A percentile compares a stretch with the other conserved stretches of the same genome.
Evolutionary conservation across 257 asterid species (phyloP).

Genomic region (Capsicum baccatum): DNA sequence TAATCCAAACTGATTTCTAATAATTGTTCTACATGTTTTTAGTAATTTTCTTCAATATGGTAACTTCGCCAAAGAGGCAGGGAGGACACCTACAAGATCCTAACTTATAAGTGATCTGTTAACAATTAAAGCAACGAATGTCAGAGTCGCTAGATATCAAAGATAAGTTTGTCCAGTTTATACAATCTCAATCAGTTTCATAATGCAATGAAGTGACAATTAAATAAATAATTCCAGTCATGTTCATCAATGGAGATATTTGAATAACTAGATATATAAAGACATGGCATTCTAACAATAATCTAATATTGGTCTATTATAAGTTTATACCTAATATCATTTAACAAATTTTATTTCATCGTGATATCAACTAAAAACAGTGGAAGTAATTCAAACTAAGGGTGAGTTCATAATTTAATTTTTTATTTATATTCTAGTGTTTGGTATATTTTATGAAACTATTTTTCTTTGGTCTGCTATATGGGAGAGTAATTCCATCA

Average conservation of each 20-base stretch:
- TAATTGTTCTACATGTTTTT: background rate
- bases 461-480: too few species aligned
- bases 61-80: slow-evolving; percentile 63
- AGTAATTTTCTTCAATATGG: slow-evolving; percentile 48
- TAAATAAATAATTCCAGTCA: background rate
- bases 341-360: background rate
- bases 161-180: background rate
- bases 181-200: background rate
- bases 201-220: background rate
- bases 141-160: background rate
- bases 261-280: background rate
- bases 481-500: too few species aligned
- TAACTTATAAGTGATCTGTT: slow-evolving; percentile 56
- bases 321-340: background rate
- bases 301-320: background rate
- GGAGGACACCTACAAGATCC: slow-evolving; percentile 67
- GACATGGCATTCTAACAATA: slow-evolving; percentile 1
- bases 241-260: background rate
- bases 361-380: background rate
- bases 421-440: background rate
- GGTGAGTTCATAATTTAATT: background rate
- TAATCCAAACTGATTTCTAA: background rate
- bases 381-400: background rate
- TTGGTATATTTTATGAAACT: background rate
- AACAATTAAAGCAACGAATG: slow-evolving; percentile 9